Conservation (phyloP, 2,329 filamentous ascomycete species). For the Penicillium expansum region DNA sequence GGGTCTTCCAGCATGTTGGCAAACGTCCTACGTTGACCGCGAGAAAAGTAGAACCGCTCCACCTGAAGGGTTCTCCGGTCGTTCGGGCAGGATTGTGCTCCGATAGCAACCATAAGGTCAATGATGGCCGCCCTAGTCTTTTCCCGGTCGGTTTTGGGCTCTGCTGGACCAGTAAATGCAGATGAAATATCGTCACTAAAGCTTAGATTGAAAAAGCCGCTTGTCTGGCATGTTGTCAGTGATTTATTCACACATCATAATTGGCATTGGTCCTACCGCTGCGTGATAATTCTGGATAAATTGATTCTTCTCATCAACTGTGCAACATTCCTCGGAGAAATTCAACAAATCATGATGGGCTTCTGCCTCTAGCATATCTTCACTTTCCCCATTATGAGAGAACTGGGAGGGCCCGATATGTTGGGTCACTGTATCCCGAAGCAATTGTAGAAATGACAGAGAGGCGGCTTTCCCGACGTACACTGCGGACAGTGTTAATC, state of each 20-base stretch:
- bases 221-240: conserved; percentile 33
- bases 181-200: conserved; percentile 27
- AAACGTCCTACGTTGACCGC: conserved; percentile 50
- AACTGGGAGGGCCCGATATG: conserved; percentile 56
- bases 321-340: conserved; percentile 33
- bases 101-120: conserved; percentile 53
- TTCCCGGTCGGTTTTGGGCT: conserved; percentile 22
- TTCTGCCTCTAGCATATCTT: conserved; percentile 55
- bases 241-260: background rate
- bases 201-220: conserved; percentile 43
- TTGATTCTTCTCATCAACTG: conserved; percentile 31
- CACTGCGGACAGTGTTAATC: conserved; percentile 40
- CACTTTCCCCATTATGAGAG: conserved; percentile 51
- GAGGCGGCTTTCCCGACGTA: conserved; percentile 35
- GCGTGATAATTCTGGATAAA: conserved; percentile 34
- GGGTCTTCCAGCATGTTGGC: conserved; percentile 54
- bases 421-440: conserved; percentile 48
- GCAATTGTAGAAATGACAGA: conserved; percentile 57
- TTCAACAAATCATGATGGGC: conserved; percentile 34
- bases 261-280: conserved; percentile 21
- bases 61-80: conserved; percentile 30
- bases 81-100: conserved; percentile 48
- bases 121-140: conserved; percentile 31
- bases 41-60: conserved; percentile 46
- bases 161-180: conserved; percentile 4